Evolutionary conservation across 2,329 filamentous ascomycete genomes (phyloP).

Genomic region (Microcera coccophila): DNA sequence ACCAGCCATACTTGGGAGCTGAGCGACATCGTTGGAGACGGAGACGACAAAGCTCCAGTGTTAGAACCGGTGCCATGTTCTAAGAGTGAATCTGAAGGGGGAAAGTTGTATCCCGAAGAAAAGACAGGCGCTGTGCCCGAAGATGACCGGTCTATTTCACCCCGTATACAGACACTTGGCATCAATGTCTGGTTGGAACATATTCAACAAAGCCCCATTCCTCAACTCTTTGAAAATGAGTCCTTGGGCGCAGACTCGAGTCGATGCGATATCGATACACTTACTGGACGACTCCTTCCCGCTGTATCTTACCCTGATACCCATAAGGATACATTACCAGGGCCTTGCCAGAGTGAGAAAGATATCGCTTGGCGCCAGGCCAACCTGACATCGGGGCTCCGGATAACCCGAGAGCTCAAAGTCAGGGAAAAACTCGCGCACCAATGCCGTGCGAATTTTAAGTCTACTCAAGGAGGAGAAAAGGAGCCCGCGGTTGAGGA

Average conservation of each 20-base stretch:
- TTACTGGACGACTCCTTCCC: slow-evolving; percentile 32
- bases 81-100: too few relatives aligned
- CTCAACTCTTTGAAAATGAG: not conserved
- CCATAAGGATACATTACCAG: slow-evolving; percentile 6
- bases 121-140: too few relatives aligned
- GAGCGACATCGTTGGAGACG: slow-evolving; percentile 7
- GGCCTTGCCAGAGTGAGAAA: slow-evolving; percentile 6
- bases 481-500: slow-evolving; percentile 10
- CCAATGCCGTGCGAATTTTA: slow-evolving; percentile 1
- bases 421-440: slow-evolving; percentile 18
- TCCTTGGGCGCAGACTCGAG: slow-evolving; percentile 1
- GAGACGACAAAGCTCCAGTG: too few relatives aligned
- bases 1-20: slow-evolving; percentile 6
- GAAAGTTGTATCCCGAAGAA: too few relatives aligned
- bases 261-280: slow-evolving; percentile 36
- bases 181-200: not conserved
- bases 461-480: slow-evolving; percentile 3
- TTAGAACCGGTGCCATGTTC: too few relatives aligned
- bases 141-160: too few relatives aligned
- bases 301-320: slow-evolving; percentile 34
- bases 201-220: not conserved
- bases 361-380: slow-evolving; percentile 26
- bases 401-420: slow-evolving; percentile 24
- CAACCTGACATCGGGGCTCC: slow-evolving; percentile 26
- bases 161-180: too few relatives aligned